phyloP scores from a whole-genome alignment of 2,329 filamentous ascomycete species.

The Ceratocystis huliohia region DNA sequence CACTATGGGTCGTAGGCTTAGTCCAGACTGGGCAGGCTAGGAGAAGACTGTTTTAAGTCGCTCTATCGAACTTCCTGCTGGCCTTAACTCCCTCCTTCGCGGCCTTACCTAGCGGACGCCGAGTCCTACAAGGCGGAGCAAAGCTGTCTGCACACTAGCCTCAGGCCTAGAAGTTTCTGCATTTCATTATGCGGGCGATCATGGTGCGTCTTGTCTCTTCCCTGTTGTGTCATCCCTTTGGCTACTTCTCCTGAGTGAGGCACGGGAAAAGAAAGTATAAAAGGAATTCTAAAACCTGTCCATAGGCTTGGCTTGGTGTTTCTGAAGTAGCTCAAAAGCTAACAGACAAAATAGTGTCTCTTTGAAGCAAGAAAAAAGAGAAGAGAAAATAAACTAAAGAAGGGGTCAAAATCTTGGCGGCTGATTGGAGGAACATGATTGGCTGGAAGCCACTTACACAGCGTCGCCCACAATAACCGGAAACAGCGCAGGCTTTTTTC shows the following conservation, averaged over 20 bases:
- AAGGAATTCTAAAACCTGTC: background rate
- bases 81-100: no score
- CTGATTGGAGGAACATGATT: slow-evolving; percentile 13
- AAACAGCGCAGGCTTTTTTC: background rate
- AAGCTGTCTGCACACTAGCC: no score
- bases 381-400: slow-evolving; percentile 14
- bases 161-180: no score
- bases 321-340: background rate
- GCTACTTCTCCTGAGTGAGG: background rate
- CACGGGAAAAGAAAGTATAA: no score
- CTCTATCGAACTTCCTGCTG: no score
- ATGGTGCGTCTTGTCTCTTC: no score
- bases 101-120: no score
- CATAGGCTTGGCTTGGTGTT: background rate
- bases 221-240: background rate
- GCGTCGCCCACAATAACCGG: background rate
- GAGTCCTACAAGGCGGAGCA: no score
- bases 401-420: background rate
- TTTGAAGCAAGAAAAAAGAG: slow-evolving; percentile 2
- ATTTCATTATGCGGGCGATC: no score
- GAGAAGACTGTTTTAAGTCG: no score
- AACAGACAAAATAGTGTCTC: background rate
- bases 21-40: no score
- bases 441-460: slow-evolving; percentile 14
- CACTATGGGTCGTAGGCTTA: no score